Evolutionary conservation across 371 early-diverging fungal genomes (phyloP).

Genomic region (Mortierella sp.): DNA sequence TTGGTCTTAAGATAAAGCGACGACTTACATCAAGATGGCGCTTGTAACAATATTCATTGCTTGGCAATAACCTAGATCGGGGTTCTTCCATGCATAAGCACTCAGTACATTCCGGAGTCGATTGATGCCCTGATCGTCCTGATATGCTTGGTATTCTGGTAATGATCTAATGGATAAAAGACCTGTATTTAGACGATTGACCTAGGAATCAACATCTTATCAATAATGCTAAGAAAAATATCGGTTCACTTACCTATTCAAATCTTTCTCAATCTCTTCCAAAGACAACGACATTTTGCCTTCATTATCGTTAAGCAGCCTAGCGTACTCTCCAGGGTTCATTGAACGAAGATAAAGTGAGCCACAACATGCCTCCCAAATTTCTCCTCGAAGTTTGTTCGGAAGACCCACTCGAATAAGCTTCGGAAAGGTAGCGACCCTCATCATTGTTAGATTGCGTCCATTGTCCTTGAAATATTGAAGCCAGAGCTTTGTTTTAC

Average conservation of each 20-base stretch:
- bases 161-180: conserved; percentile 65
- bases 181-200: not conserved
- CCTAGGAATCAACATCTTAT: not conserved
- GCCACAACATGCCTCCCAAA: conserved; percentile 96
- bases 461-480: conserved; percentile 78
- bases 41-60: conserved; percentile 99
- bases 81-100: conserved; percentile 88
- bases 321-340: conserved; percentile 86
- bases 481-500: conserved; percentile 74
- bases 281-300: conserved; percentile 77
- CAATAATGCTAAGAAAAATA: too few species aligned
- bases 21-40: conserved; percentile 85
- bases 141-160: conserved; percentile 96
- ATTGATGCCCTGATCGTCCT: conserved; percentile 91
- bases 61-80: conserved; percentile 97
- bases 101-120: conserved; percentile 90
- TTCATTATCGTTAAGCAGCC: conserved; percentile 76
- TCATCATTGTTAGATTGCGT: conserved; percentile 88
- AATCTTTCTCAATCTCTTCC: conserved; percentile 98
- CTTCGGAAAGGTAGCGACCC: conserved; percentile 87
- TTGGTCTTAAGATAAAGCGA: not conserved
- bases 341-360: conserved; percentile 89
- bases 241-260: conserved; percentile 75
- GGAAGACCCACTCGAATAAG: conserved; percentile 95
- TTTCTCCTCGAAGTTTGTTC: conserved; percentile 91